A percentile compares a stretch with the other conserved stretches of the same genome.
Evolutionary conservation across 2,329 filamentous ascomycete species (phyloP).

Genomic region (Pestalotiopsis sp.): DNA sequence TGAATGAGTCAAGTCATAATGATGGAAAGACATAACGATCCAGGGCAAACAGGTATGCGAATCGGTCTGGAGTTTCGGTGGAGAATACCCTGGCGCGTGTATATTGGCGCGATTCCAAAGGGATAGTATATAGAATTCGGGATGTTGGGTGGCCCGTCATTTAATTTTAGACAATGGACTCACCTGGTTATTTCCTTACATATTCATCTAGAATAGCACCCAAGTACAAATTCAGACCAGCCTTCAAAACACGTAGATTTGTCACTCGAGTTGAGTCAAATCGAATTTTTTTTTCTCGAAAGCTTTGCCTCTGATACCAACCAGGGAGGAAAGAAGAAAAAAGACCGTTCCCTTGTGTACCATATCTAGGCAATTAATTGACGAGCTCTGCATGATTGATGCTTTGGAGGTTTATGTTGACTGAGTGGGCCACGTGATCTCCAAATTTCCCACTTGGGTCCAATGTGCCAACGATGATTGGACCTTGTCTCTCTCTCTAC

Average conservation of each 20-base stretch:
- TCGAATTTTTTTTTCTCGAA: too few relatives aligned
- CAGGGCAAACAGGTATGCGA: neutral
- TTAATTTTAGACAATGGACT: neutral
- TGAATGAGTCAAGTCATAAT: slow-evolving; percentile 15
- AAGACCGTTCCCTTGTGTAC: too few relatives aligned
- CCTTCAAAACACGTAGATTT: too few relatives aligned
- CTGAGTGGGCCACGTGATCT: slow-evolving; percentile 2
- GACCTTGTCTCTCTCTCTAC: neutral
- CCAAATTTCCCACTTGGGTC: slow-evolving; percentile 5
- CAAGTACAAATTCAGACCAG: too few relatives aligned
- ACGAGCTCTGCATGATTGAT: neutral
- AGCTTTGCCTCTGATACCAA: too few relatives aligned
- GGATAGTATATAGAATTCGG: neutral
- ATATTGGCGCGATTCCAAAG: neutral
- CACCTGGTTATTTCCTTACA: neutral
- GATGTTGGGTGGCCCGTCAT: neutral
- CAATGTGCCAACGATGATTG: neutral
- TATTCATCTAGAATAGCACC: neutral
- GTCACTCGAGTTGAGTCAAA: too few relatives aligned
- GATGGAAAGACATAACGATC: neutral
- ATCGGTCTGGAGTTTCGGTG: slow-evolving; percentile 12
- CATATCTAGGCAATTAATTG: neutral
- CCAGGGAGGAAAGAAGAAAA: too few relatives aligned
- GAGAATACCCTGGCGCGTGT: slow-evolving; percentile 2
- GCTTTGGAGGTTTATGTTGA: neutral